Evolutionary conservation across 78 protist genomes (phyloP).

Genomic region (Chrysochromulina parva): DNA sequence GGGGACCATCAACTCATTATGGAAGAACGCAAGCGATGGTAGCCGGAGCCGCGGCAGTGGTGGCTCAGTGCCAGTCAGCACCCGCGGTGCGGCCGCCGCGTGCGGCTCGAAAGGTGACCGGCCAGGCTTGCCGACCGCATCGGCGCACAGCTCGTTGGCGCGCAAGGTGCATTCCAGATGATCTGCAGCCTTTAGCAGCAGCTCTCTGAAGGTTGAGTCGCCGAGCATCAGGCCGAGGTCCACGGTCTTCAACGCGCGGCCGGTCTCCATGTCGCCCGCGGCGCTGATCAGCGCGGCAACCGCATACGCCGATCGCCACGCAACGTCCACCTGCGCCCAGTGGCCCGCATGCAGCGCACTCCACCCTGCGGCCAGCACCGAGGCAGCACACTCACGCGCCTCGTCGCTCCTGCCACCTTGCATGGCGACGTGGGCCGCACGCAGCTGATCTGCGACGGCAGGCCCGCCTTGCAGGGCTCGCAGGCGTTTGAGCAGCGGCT

Average conservation of each 20-base stretch:
- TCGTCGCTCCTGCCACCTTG: too few relatives aligned
- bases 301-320: neutral
- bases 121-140: too few relatives aligned
- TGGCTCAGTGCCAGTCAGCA: neutral
- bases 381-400: too few relatives aligned
- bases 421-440: too few relatives aligned
- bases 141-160: too few relatives aligned
- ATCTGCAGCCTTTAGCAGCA: neutral
- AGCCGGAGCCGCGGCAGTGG: neutral
- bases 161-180: neutral
- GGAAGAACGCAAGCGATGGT: neutral
- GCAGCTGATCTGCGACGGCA: too few relatives aligned
- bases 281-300: neutral
- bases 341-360: neutral
- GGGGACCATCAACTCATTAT: neutral
- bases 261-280: neutral
- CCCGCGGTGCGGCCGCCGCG: too few relatives aligned
- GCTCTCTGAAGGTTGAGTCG: neutral
- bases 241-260: neutral
- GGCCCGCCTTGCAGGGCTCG: too few relatives aligned
- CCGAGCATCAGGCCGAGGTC: slow-evolving; percentile 18
- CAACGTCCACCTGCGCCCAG: neutral
- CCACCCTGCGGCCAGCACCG: too few relatives aligned
- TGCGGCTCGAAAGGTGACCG: too few relatives aligned
- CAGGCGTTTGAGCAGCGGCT: too few relatives aligned